phyloP scores from a whole-genome alignment of 805 yeast species.

The Kodamaea restingae region DNA sequence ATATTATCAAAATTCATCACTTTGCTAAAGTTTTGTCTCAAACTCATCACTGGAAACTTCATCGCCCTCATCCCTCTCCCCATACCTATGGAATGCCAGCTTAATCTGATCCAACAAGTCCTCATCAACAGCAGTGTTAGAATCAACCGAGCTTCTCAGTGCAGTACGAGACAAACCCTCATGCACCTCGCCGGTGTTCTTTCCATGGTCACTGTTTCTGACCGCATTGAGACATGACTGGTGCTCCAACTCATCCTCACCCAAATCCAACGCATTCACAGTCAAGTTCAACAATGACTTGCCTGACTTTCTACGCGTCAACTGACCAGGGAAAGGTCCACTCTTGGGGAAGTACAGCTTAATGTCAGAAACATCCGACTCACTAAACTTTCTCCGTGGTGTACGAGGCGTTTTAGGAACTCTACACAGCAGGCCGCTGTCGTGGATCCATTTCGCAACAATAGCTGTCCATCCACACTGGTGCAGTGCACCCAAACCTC shows the following conservation, averaged over 20 bases:
- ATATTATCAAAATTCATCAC: no score
- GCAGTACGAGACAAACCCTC: slow-evolving; percentile 16
- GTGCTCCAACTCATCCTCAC: slow-evolving; percentile 50
- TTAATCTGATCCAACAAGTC: slow-evolving; percentile 34
- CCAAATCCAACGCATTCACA: slow-evolving; percentile 61
- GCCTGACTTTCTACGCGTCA: slow-evolving; percentile 68
- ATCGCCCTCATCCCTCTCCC: slow-evolving; percentile 34
- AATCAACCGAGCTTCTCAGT: slow-evolving; percentile 27
- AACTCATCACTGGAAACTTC: slow-evolving; percentile 53
- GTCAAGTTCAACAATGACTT: slow-evolving; percentile 67
- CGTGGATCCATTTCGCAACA: slow-evolving; percentile 87
- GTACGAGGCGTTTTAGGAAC: slow-evolving; percentile 43
- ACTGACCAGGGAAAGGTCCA: slow-evolving; percentile 49
- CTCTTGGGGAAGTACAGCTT: slow-evolving; percentile 41
- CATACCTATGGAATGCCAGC: slow-evolving; percentile 33
- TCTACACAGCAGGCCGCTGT: slow-evolving; percentile 71
- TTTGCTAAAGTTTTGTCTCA: slow-evolving; percentile 26
- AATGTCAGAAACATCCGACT: slow-evolving; percentile 19
- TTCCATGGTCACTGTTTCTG: slow-evolving; percentile 17
- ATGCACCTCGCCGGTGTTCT: slow-evolving; percentile 20
- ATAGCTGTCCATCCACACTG: slow-evolving; percentile 97
- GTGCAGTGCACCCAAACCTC: slow-evolving; percentile 90
- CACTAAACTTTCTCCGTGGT: slow-evolving; percentile 18
- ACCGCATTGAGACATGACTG: slow-evolving; percentile 17
- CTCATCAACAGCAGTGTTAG: slow-evolving; percentile 27